A percentile compares a stretch with the other conserved stretches of the same genome.
Evolutionary conservation across 2,329 filamentous ascomycete species (phyloP).

Genomic region (Aspergillus thermomutatus): DNA sequence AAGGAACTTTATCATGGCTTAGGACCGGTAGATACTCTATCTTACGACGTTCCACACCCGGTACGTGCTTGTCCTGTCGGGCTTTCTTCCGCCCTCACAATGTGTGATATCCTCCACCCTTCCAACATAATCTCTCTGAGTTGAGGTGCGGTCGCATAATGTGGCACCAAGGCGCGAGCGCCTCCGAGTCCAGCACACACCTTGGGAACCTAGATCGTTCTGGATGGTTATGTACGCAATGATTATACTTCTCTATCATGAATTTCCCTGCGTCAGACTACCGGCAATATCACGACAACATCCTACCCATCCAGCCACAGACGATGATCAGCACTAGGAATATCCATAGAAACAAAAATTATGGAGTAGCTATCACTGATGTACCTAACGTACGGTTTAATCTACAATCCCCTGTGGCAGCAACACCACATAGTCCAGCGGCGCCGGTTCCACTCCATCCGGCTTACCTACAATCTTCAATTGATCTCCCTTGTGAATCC

Average conservation of each 20-base stretch:
- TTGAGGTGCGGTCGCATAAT: too few relatives aligned
- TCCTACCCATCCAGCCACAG: not conserved
- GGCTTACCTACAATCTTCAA: slow-evolving; percentile 57
- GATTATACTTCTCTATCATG: too few relatives aligned
- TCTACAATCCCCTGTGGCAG: slow-evolving; percentile 58
- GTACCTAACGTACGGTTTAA: slow-evolving; percentile 27
- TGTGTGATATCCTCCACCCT: too few relatives aligned
- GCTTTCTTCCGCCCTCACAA: not conserved
- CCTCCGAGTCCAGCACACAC: too few relatives aligned
- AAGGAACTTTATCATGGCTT: too few relatives aligned
- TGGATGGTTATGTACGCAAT: not conserved
- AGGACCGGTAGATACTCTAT: too few relatives aligned
- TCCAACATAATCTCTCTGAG: too few relatives aligned
- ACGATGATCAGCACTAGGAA: not conserved
- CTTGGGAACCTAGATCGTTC: not conserved
- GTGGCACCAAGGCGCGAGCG: too few relatives aligned
- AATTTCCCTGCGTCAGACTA: too few relatives aligned
- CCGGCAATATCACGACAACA: too few relatives aligned
- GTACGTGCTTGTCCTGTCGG: too few relatives aligned
- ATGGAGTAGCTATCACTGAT: not conserved
- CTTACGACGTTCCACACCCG: too few relatives aligned
- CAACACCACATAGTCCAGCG: slow-evolving; percentile 64
- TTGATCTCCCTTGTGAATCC: slow-evolving; percentile 50
- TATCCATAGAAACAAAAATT: not conserved
- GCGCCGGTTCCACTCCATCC: slow-evolving; percentile 61